Percentiles rank a stretch among this genome's conserved stretches.
Conservation (phyloP, 345 rosid genomes). For the Eucalyptus sp. region DNA sequence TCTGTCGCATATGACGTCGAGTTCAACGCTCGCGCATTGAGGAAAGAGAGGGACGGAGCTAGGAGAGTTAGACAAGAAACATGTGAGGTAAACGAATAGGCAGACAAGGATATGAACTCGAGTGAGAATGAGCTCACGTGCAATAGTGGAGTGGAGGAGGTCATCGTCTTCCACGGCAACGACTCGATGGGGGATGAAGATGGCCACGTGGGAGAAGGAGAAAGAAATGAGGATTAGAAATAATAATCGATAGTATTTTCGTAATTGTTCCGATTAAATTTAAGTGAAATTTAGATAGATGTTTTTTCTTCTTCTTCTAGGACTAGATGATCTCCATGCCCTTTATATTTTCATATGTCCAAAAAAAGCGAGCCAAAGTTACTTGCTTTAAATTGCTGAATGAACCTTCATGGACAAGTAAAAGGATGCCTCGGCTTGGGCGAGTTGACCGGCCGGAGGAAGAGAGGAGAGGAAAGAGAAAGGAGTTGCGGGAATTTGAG, state of each 20-base stretch:
- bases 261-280: too few species aligned
- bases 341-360: neutral
- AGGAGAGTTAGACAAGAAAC: fast-evolving
- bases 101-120: neutral
- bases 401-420: too few species aligned
- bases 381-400: too few species aligned
- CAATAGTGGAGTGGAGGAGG: neutral
- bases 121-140: neutral
- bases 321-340: neutral
- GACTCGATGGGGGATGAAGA: neutral
- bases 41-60: neutral
- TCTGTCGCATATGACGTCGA: neutral
- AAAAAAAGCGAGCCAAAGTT: too few species aligned
- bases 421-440: too few species aligned
- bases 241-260: neutral
- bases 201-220: neutral
- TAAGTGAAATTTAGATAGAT: too few species aligned
- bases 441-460: too few species aligned
- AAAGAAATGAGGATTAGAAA: neutral
- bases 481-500: too few species aligned
- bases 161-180: neutral
- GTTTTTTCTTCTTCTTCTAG: neutral
- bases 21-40: neutral
- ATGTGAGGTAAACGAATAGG: fast-evolving
- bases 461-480: too few species aligned